Evolutionary conservation across 805 yeast genomes (phyloP).

Genomic region (Blastobotrys attinorum): DNA sequence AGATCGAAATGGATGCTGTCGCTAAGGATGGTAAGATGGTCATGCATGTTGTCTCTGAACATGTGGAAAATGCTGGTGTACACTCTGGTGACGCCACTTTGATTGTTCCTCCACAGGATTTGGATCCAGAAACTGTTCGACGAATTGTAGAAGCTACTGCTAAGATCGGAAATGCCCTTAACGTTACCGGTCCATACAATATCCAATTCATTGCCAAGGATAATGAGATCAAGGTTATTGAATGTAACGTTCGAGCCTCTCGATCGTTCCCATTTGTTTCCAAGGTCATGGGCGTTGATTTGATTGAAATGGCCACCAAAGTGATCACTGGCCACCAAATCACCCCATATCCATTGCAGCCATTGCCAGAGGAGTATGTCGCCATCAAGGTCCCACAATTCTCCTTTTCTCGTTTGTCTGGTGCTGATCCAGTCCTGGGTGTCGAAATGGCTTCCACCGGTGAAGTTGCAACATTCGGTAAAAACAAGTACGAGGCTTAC

Average conservation of each 20-base stretch:
- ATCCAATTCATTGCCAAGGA: slow-evolving; percentile 95
- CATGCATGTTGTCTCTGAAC: slow-evolving; percentile 97
- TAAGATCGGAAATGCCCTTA: slow-evolving; percentile 88
- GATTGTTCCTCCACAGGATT: slow-evolving; percentile 93
- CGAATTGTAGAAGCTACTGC: slow-evolving; percentile 94
- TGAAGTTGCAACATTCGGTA: slow-evolving; percentile 97
- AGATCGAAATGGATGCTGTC: slow-evolving; percentile 98
- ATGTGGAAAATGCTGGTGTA: slow-evolving; percentile 98
- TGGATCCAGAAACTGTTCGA: slow-evolving; percentile 82
- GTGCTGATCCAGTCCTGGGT: slow-evolving; percentile 97
- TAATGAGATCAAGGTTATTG: slow-evolving; percentile 93
- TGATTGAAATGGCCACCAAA: slow-evolving; percentile 95
- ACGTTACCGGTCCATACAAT: slow-evolving; percentile 95
- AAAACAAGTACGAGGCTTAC: slow-evolving; percentile 94
- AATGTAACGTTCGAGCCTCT: slow-evolving; percentile 98
- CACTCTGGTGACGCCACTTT: slow-evolving; percentile 99
- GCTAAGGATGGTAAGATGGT: slow-evolving; percentile 90
- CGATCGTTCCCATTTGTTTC: slow-evolving; percentile 98
- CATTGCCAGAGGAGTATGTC: slow-evolving; percentile 87
- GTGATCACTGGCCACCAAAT: slow-evolving; percentile 87
- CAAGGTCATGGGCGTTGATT: slow-evolving; percentile 91
- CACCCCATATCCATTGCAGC: slow-evolving; percentile 82
- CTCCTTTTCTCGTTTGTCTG: slow-evolving; percentile 92
- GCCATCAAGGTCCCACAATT: slow-evolving; percentile 97
- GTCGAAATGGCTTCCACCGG: slow-evolving; percentile 99